Percentiles rank a stretch among this genome's conserved stretches.
Evolutionary conservation across 345 rosid genomes (phyloP).

Genomic region (Toxicodendron radicans): DNA sequence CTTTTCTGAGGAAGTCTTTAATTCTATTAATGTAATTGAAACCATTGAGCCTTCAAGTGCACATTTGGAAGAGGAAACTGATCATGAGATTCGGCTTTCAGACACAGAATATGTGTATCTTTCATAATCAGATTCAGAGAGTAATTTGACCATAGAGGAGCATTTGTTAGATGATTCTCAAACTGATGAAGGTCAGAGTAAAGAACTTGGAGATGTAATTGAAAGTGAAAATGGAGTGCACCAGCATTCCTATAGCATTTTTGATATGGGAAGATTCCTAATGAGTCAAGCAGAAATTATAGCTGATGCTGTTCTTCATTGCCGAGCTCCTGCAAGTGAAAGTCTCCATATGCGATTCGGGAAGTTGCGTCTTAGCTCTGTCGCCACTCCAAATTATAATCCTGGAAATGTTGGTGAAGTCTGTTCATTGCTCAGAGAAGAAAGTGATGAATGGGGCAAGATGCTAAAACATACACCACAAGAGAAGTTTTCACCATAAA

Average conservation of each 20-base stretch:
- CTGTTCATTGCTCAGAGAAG: slow-evolving; percentile 61
- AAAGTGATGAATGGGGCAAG: slow-evolving; percentile 53
- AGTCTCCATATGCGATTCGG: slow-evolving; percentile 58
- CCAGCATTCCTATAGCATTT: slow-evolving; percentile 46
- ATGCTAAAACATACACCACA: slow-evolving; percentile 26
- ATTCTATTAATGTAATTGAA: background rate
- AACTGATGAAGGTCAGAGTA: slow-evolving; percentile 65
- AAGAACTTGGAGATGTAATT: slow-evolving; percentile 84
- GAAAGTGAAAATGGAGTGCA: slow-evolving; percentile 51
- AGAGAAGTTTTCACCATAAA: too few relatives aligned
- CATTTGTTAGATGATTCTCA: slow-evolving; percentile 44
- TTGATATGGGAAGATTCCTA: slow-evolving; percentile 31
- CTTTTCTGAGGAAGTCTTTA: slow-evolving; percentile 9
- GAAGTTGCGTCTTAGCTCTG: slow-evolving; percentile 49
- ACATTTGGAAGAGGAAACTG: slow-evolving; percentile 22
- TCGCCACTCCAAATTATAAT: slow-evolving; percentile 20
- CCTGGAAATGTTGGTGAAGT: slow-evolving; percentile 38
- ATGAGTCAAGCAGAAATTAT: slow-evolving; percentile 64
- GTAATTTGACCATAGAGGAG: too few relatives aligned
- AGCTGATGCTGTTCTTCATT: slow-evolving; percentile 78
- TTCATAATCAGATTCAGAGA: slow-evolving; percentile 32
- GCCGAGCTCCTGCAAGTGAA: slow-evolving; percentile 53
- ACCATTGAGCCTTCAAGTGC: slow-evolving; percentile 22
- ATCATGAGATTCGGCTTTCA: slow-evolving; percentile 25
- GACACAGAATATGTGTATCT: slow-evolving; percentile 31